phyloP scores from a whole-genome alignment of 805 yeast genomes.

The Cyberlindnera japonica region DNA sequence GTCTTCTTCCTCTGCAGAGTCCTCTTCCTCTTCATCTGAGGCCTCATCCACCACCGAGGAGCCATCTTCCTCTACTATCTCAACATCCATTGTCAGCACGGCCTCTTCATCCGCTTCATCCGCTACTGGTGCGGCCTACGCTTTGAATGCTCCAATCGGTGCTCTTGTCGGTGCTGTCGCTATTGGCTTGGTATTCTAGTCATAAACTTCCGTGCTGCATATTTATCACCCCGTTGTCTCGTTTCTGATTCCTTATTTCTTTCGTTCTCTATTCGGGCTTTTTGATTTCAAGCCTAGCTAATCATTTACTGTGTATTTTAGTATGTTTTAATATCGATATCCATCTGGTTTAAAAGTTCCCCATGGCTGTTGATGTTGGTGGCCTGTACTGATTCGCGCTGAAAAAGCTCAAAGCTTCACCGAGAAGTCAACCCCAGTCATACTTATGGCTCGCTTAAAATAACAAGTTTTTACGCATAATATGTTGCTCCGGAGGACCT shows the following conservation, averaged over 20 bases:
- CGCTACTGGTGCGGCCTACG: conserved; percentile 28
- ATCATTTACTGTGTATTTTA: not conserved
- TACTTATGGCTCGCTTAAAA: not conserved
- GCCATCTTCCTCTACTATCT: conserved; percentile 20
- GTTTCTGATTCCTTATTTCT: not conserved
- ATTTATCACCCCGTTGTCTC: not conserved
- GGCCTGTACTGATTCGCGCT: not conserved
- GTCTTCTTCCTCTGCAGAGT: conserved; percentile 13
- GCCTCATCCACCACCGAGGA: conserved; percentile 1
- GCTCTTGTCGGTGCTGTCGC: conserved; percentile 39
- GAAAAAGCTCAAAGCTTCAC: not conserved
- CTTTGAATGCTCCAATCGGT: conserved; percentile 36
- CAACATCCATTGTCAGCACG: conserved; percentile 16
- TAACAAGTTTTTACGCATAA: not conserved
- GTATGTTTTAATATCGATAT: not conserved
- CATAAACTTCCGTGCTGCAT: not conserved
- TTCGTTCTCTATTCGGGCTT: too few species aligned
- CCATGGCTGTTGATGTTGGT: not conserved
- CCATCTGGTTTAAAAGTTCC: too few species aligned
- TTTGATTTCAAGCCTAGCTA: not conserved
- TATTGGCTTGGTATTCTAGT: conserved; percentile 22
- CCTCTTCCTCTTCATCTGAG: conserved; percentile 20
- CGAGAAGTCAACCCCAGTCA: not conserved
- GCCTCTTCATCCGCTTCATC: conserved; percentile 12
- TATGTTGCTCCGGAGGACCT: not conserved